Evolutionary conservation across 2,329 filamentous ascomycete genomes (phyloP).

Genomic region (Stagonosporopsis tanaceti): DNA sequence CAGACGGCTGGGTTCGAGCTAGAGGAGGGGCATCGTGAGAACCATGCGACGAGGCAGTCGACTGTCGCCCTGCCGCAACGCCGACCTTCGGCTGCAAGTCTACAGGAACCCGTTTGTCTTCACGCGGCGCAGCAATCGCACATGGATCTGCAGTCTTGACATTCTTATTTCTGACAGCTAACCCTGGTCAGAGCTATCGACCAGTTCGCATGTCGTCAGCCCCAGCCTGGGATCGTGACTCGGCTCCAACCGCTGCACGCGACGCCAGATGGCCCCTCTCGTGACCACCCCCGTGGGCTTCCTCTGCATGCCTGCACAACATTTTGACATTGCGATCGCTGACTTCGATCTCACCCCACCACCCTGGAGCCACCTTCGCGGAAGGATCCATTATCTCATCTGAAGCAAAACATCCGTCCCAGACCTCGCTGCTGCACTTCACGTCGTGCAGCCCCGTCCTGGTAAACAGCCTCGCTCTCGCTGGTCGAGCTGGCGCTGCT

Average conservation of each 20-base stretch:
- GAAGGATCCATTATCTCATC: constrained; percentile 16
- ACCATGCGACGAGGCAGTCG: constrained; percentile 3
- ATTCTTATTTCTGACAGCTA: neutral
- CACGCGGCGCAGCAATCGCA: neutral
- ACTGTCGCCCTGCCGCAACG: neutral
- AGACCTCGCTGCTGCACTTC: constrained; percentile 53
- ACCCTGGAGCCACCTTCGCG: constrained; percentile 13
- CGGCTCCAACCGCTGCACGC: constrained; percentile 19
- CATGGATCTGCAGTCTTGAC: constrained; percentile 2
- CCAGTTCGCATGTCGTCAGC: constrained; percentile 18
- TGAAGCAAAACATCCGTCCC: constrained; percentile 45
- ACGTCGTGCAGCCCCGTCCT: constrained; percentile 52
- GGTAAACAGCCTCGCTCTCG: constrained; percentile 63
- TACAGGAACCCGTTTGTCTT: neutral
- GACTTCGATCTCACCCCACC: neutral
- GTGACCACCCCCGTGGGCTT: constrained; percentile 16
- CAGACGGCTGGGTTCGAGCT: constrained; percentile 1
- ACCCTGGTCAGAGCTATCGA: constrained; percentile 14
- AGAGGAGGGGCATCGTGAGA: constrained; percentile 20
- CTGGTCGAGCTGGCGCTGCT: constrained; percentile 43
- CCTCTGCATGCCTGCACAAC: neutral
- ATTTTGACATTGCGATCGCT: constrained; percentile 9
- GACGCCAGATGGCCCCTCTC: constrained; percentile 17
- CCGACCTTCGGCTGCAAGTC: constrained; percentile 12
- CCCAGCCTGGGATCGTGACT: constrained; percentile 13